Conservation (phyloP, 2,329 filamentous ascomycete genomes). For the Cryoendolithus antarcticus region DNA sequence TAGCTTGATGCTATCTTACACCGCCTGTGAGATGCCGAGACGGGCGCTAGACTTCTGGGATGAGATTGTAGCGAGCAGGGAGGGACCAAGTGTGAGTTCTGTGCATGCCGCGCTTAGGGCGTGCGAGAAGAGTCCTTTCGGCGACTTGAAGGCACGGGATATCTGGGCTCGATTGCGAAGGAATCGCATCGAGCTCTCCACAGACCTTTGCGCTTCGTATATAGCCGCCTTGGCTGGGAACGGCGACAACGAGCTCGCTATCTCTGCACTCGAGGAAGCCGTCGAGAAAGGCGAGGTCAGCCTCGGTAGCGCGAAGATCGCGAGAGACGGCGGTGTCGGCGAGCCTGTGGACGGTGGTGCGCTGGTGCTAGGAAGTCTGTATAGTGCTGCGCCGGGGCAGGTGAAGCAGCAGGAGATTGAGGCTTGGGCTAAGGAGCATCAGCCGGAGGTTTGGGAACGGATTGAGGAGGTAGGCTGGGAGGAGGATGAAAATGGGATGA, state of each 20-base stretch:
- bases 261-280: slow-evolving; percentile 54
- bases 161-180: slow-evolving; percentile 60
- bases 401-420: slow-evolving; percentile 55
- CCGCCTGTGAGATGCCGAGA: slow-evolving; percentile 51
- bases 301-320: not conserved
- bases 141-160: slow-evolving; percentile 34
- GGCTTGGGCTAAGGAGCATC: slow-evolving; percentile 57
- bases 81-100: slow-evolving; percentile 74
- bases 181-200: slow-evolving; percentile 69
- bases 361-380: slow-evolving; percentile 65
- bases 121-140: slow-evolving; percentile 50
- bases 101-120: slow-evolving; percentile 70
- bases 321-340: no score
- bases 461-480: slow-evolving; percentile 42
- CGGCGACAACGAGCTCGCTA: slow-evolving; percentile 55
- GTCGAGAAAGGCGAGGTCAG: slow-evolving; percentile 52
- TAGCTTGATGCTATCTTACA: slow-evolving; percentile 76
- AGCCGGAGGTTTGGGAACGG: slow-evolving; percentile 57
- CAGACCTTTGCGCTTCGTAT: slow-evolving; percentile 63
- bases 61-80: slow-evolving; percentile 67
- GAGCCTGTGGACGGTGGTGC: slow-evolving; percentile 39
- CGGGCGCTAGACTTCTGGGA: slow-evolving; percentile 70
- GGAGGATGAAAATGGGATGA: slow-evolving; percentile 8
- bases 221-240: slow-evolving; percentile 63
- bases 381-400: slow-evolving; percentile 56